These are phyloP conservation scores for Grammothele lineata DNA, from an alignment of 768 basidiomycete species.

Conservation along the genomic window DNA sequence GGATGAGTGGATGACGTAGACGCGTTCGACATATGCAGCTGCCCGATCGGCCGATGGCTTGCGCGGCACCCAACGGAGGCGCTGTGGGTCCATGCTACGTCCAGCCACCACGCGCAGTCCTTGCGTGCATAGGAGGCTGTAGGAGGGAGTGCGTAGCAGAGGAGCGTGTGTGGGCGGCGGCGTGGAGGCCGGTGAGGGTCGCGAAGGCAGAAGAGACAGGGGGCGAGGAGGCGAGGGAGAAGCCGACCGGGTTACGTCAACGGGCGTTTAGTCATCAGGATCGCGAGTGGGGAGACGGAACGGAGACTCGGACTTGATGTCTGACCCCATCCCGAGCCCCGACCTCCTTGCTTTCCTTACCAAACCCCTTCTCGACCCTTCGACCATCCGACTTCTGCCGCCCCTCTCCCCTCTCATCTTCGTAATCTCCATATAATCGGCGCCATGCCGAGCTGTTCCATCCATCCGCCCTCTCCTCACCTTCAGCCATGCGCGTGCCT, in stretches of 20 bases:
- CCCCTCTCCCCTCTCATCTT: background rate
- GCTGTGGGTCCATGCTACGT: too few species aligned
- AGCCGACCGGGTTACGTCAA: background rate
- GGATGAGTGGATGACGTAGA: too few species aligned
- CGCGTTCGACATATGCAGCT: too few species aligned
- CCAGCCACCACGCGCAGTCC: too few species aligned
- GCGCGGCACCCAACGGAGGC: too few species aligned
- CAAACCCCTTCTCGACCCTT: constrained; percentile 17
- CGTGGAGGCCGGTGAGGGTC: too few species aligned
- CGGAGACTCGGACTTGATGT: background rate
- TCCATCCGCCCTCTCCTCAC: constrained; percentile 19
- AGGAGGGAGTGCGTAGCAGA: too few species aligned
- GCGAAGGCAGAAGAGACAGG: too few species aligned
- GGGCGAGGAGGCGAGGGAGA: background rate
- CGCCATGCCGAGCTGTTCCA: constrained; percentile 15
- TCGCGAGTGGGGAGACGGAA: background rate
- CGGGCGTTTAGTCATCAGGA: constrained; percentile 10
- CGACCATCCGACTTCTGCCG: constrained; percentile 19
- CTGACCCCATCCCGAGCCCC: too few species aligned
- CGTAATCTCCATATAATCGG: background rate
- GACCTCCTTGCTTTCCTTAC: constrained; percentile 6
- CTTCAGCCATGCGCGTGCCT: constrained; percentile 25
- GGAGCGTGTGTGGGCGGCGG: too few species aligned
- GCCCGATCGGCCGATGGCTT: too few species aligned
- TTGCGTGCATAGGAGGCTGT: too few species aligned